These are phyloP conservation scores for Limonium bicolor DNA, from an alignment of 148 eudicot species.

Conservation along the genomic window DNA sequence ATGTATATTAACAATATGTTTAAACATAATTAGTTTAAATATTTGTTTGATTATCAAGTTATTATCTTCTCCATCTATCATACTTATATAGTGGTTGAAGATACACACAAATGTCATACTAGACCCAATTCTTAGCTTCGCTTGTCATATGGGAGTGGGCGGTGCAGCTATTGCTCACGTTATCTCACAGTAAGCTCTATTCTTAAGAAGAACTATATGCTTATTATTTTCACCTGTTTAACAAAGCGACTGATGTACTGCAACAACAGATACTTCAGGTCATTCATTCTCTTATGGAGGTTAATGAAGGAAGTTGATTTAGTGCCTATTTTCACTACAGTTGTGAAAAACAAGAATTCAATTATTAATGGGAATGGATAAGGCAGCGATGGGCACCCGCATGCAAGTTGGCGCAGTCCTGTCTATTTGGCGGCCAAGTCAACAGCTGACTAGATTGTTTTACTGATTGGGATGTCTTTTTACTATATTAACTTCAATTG, in stretches of 20 bases:
- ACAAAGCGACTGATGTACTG: neutral
- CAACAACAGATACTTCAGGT: conserved; percentile 13
- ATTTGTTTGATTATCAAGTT: neutral
- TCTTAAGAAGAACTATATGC: no score
- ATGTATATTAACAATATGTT: neutral
- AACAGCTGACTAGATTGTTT: no score
- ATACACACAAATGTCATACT: conserved; percentile 60
- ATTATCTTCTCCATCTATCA: neutral
- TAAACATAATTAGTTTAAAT: neutral
- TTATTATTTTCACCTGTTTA: neutral
- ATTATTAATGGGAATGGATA: no score
- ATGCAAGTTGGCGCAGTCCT: no score
- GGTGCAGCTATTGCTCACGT: conserved; percentile 99
- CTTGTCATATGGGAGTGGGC: conserved; percentile 52
- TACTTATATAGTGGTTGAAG: conserved; percentile 49
- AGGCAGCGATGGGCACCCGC: no score
- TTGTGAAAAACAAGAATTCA: no score
- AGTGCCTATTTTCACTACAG: no score
- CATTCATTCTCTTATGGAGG: conserved; percentile 17
- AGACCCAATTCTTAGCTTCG: conserved; percentile 80
- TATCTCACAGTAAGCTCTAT: conserved; percentile 69
- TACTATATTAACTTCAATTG: no score
- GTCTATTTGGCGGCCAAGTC: no score
- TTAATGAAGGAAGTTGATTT: conserved; percentile 15
- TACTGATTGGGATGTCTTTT: no score